Percentiles rank a stretch among this genome's conserved stretches.
Conservation (phyloP, 148 eudicot genomes). For the Tetragonia tetragonoides region DNA sequence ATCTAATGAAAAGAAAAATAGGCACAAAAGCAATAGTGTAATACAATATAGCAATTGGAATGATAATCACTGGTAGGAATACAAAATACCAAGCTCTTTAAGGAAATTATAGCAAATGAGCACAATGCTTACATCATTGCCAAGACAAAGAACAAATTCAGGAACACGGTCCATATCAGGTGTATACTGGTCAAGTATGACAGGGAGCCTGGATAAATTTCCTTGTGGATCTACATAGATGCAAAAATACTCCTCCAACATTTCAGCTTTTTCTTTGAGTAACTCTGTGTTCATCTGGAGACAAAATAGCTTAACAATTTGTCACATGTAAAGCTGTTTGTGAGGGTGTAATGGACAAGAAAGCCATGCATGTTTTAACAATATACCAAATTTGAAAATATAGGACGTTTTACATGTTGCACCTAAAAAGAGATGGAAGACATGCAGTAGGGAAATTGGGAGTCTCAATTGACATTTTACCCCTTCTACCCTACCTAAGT, state of each 20-base stretch:
- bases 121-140: conserved; percentile 74
- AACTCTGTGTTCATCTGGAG: conserved; percentile 58
- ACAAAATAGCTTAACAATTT: not conserved
- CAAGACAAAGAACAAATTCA: conserved; percentile 81
- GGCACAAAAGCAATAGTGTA: not conserved
- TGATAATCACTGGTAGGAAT: not conserved
- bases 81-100: not conserved
- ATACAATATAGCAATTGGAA: not conserved
- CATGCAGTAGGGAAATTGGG: not conserved
- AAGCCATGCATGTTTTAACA: conserved; percentile 13
- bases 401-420: not conserved
- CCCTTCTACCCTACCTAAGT: not conserved
- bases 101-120: not conserved
- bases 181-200: conserved; percentile 91
- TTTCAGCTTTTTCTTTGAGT: conserved; percentile 58
- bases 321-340: not conserved
- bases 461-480: not conserved
- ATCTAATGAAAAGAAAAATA: not conserved
- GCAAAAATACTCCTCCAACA: conserved; percentile 89
- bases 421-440: not conserved
- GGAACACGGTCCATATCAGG: conserved; percentile 98
- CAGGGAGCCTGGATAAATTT: conserved; percentile 83
- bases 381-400: not conserved
- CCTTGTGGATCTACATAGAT: conserved; percentile 69
- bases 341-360: not conserved